Base-by-base conservation (phyloP, 2,329 filamentous ascomycete species). In the Penicillium vulpinum region DNA sequence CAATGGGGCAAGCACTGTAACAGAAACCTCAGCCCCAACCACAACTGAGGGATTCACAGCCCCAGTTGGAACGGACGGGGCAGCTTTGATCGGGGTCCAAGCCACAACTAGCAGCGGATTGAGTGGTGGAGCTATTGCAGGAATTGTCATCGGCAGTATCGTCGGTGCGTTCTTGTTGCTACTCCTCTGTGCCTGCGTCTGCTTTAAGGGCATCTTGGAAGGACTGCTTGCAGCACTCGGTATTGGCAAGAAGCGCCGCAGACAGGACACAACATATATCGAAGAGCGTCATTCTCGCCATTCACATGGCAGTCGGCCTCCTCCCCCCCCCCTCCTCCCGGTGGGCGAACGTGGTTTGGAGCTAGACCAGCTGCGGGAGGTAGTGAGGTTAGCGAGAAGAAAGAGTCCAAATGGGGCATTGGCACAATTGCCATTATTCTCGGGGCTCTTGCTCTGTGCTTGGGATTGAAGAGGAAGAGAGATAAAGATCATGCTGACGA, bases 91-190 rank as follows among this genome's bases (percentile, higher is more conserved):
- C 21, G 73, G 71, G 15, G 65, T 69, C 7, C 63, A 72, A 29
- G 69, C 70, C 6, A 49, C 65, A 15, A 57, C 51, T 40, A 66
- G 63, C 8, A 67, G 67, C 36, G 76, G 78, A 22, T 68, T 81
- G 22, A 80, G 77, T 56, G 78, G 77, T 18, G 79, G 79, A 22
- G 79, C 79, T 1, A 81, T 81, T 56, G 79, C 79, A 21, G 79
- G 79, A 38, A 81, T 81, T 48, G 79, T 81, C 54, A 79, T 81
- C 51, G 79, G 79, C 39, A 74, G 75, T 18, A 73, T 81, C 53
- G 72, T 73, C 1, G 79, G 77, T 48, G 72, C 79, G 11, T 67
- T 80, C 46, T 62, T 80, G 13, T 64, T 81, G 36, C 62, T 80
- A 24, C 68, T 81, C 22, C 59, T 81, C 24, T 79, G 76, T 61